A percentile compares a stretch with the other conserved stretches of the same genome.
phyloP scores from a whole-genome alignment of 148 eudicot species.

The Amaranthus palmeri region DNA sequence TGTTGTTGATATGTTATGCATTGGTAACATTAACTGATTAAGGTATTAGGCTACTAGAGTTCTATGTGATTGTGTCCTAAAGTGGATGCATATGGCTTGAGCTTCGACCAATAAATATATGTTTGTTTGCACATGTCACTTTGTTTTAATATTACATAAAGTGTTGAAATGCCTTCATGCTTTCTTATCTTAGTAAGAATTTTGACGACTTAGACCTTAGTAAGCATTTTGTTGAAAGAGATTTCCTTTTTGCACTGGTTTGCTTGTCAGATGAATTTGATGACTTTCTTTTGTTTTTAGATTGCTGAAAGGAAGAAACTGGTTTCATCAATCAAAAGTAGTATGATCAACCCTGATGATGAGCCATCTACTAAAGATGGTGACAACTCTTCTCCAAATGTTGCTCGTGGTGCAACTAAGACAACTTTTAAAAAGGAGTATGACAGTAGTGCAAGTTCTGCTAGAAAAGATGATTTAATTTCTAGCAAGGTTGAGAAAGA shows the following conservation, averaged over 20 bases:
- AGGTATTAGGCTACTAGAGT: too few species aligned
- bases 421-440: conserved; percentile 16
- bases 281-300: conserved; percentile 31
- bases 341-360: conserved; percentile 34
- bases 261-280: not conserved
- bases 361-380: conserved; percentile 21
- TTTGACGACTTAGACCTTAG: not conserved
- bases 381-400: conserved; percentile 18
- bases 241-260: not conserved
- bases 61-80: not conserved
- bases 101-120: not conserved
- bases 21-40: too few species aligned
- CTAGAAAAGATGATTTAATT: conserved; percentile 18
- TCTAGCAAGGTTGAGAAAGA: conserved; percentile 26
- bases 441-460: conserved; percentile 24
- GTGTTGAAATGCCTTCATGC: not conserved
- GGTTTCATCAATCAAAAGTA: conserved; percentile 61
- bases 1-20: too few species aligned
- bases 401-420: conserved; percentile 19
- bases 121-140: not conserved
- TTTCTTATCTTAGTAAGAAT: not conserved
- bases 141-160: not conserved
- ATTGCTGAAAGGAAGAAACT: conserved; percentile 77
- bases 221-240: not conserved
- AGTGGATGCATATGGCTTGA: not conserved